Evolutionary conservation across 2,329 filamentous ascomycete species (phyloP), one percentile per base, ranked within the genome.

Genomic region (Myriosclerotinia duriaeana): DNA sequence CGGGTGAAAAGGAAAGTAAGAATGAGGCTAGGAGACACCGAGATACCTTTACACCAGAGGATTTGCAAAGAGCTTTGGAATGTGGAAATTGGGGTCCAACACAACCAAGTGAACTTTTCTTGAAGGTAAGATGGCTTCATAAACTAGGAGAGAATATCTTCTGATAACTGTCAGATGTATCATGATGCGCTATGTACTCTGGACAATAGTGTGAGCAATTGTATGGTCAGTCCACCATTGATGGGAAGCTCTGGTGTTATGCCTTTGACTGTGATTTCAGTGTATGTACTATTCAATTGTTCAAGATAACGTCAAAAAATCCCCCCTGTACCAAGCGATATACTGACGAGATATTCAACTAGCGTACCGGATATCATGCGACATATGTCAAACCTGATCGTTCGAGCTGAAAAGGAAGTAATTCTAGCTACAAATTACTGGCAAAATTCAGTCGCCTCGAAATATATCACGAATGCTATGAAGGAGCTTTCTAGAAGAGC

Each of bases 331-430:
- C 30, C 42, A 22, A 20, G 53, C 26, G 26, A 22, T 38, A 44
- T 53, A 40, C 60, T 68, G 50, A 68, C 56, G 40, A n/a, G 72
- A 66, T 7, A 2, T 36, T 77, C 69, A 36, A 26, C n/a, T 60
- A 81, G 81, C 1, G 78, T 91, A 30, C 87, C 88, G 0, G 90
- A 93, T 74, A 85, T 93, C 38, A 86, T 85, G 68, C 83, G 89
- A 1, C 90, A 93, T 75, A 89, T 91, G 78, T 86, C 89, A 1
- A 93, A 93, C 71, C 80, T 91, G 26, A 93, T 94, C 44, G 89
- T 84, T 3, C 82, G 87, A 5, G 91, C 91, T 0, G 83, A 91
- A 72, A 84, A 83, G 44, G 91, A 94, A 72, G 86, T 94, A 0
- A 87, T 90, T 66, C 79, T 93, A 12, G 87, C 87, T 0, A 93